Evolutionary conservation across 1,284 basidiomycete genomes (phyloP), one percentile per base, ranked within the genome.

Genomic region (Lignosus rhinocerotis): DNA sequence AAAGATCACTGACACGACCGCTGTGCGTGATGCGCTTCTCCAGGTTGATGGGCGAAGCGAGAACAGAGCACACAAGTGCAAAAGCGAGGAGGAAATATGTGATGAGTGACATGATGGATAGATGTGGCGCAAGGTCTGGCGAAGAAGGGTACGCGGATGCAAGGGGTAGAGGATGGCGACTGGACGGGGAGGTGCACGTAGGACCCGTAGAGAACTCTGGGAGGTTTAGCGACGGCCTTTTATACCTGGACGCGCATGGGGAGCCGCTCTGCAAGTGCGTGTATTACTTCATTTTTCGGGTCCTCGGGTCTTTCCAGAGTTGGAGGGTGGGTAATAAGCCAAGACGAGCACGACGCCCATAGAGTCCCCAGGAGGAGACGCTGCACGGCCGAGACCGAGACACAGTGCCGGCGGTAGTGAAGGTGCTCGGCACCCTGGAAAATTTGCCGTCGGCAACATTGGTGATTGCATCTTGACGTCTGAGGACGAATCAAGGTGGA

Each of bases 1-100:
- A 41, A 31, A 64, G 61, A 44, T 42, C 5, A 73, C 80, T 65
- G 66, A 85, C 85, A 64, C 72, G 71, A 42, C 85, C 84, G 17
- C 59, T 66, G 66, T 77, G 80, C 6, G 76, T 74, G 47, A 73
- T 60, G 49, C 86, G 79, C 70, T 80, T 83, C 61, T 79, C 78
- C 43, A 85, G 73, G 47, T 77, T 72, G 31, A 85, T 65, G 33
- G 86, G 86, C 30, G 79, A 69, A 14, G 81, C 81, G 63, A 80
- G 65, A 43, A 73, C 68, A 58, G 76, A 64, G 59, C 80, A 66
- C 57, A 81, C 53, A 61, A 77, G 74, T 53, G 76, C 69, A 67
- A 85, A 65, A 31, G 75, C 67, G 60, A 80, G 70, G 66, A 82
- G 59, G 65, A 81, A 64, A 66, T 78, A 56, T 43, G 72, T 69